Base-by-base conservation (phyloP, 1,284 basidiomycete species). In the Leccinum brunneo-olivaceum region DNA sequence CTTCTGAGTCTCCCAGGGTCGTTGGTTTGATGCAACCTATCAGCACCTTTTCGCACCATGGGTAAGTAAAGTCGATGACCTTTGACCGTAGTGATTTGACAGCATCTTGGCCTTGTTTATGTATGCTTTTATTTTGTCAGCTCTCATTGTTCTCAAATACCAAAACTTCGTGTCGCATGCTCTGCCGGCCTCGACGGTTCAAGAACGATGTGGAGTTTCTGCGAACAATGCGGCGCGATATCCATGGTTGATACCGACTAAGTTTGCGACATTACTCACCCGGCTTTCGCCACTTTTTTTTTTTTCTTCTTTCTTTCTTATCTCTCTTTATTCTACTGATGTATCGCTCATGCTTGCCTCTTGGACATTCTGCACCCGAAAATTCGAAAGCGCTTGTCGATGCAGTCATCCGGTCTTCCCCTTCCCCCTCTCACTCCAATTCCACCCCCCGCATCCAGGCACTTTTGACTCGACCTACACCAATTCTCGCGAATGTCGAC, bases 221-320 rank as follows among this genome's bases (percentile, higher is more conserved):
- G 86, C 64, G 83, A 88, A 71, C 74, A 87, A 69, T 90, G 86
- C 60, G 86, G 86, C 63, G 81, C 86, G 45, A 87, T 90, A 62
- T 84, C 84, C 55, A 88, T 88, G 80, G 82, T 90, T 64, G 81
- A 86, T 62, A 73, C 72, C 63, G 81, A 84, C 62, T 82, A 66
- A 65, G 42, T 25, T n/a, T 27, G 24, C 38, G 12, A 47, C 30
- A 39, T 15, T 7, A 8, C 34, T 42, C 34, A 39, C 41, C 24
- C 21, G 39, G 45, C 47, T 45, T 41, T 32, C 18, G 48, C 41
- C 49, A 37, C 32, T 20, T 41, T 48, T 60, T 62, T 64, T 52
- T 50, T 63, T 61, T 59, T 64, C 48, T 43, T 45, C 7, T 50
- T 51, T 16, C n/a, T n/a, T n/a, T n/a, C n/a, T n/a, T n/a, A n/a